These are phyloP conservation scores for Salix udensis DNA, from an alignment of 345 rosid species.

Conservation along the genomic window DNA sequence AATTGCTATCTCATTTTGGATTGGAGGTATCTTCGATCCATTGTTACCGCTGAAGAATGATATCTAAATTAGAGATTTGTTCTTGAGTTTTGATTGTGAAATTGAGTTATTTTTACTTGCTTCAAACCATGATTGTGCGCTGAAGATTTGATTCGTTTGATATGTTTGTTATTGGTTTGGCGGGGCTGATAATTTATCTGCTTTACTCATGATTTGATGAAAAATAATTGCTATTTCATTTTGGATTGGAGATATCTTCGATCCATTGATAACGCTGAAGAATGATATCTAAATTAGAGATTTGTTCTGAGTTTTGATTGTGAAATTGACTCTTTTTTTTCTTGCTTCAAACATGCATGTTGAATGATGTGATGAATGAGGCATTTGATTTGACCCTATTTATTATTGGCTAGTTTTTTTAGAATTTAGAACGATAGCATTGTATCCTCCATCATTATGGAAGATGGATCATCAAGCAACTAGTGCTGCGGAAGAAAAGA, in stretches of 20 bases:
- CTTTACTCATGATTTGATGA: constrained; percentile 5
- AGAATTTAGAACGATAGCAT: neutral
- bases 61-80: neutral
- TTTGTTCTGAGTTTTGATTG: neutral
- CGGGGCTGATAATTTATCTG: neutral
- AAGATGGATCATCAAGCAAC: neutral
- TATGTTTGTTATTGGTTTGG: neutral
- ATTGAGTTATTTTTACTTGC: neutral
- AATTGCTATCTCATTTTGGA: neutral
- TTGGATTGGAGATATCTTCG: neutral
- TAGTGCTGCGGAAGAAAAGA: neutral
- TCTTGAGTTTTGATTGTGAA: neutral
- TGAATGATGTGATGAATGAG: neutral
- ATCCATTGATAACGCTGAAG: constrained; percentile 1
- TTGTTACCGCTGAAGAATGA: neutral
- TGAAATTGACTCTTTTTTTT: neutral
- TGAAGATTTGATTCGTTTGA: neutral
- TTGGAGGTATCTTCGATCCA: neutral
- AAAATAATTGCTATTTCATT: neutral
- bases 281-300: neutral
- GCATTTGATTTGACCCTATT: neutral
- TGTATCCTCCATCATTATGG: neutral
- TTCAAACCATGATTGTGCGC: neutral
- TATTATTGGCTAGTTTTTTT: neutral
- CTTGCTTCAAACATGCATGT: neutral